These are phyloP conservation scores for Gossypium mustelinum DNA, from an alignment of 345 rosid genomes.

Conservation along the genomic window DNA sequence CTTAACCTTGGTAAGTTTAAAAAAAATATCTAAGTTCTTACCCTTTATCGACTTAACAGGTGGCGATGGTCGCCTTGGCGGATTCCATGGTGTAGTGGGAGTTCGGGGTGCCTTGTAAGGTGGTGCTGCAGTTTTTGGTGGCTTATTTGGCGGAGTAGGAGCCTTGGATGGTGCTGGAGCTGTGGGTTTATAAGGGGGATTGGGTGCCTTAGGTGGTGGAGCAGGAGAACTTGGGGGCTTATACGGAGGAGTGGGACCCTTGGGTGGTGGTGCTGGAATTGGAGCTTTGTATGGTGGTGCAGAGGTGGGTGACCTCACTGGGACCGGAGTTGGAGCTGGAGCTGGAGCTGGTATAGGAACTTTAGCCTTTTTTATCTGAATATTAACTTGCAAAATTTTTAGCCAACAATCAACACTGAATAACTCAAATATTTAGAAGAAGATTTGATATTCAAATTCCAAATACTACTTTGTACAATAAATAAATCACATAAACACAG, in stretches of 20 bases:
- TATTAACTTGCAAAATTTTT: not conserved
- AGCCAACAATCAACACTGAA: not conserved
- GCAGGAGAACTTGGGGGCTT: not conserved
- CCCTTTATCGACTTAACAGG: constrained; percentile 49
- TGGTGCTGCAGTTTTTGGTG: constrained; percentile 19
- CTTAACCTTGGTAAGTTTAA: not conserved
- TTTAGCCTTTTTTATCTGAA: not conserved
- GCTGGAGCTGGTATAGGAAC: not conserved
- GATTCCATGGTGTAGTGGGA: not conserved
- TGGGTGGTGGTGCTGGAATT: constrained; percentile 11
- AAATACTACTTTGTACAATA: not conserved
- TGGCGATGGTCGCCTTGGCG: constrained; percentile 27
- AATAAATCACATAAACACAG: not conserved
- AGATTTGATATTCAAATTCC: too few relatives aligned
- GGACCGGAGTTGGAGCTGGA: not conserved
- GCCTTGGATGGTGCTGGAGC: constrained; percentile 32
- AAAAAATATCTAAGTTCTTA: constrained; percentile 20
- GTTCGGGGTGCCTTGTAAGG: constrained; percentile 1
- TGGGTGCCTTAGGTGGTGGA: not conserved
- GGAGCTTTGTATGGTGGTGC: constrained; percentile 1
- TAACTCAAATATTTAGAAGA: too few relatives aligned
- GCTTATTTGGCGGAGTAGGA: not conserved
- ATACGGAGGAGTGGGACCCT: not conserved
- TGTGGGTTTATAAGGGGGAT: not conserved
- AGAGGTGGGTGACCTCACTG: constrained; percentile 12